A percentile compares a stretch with the other conserved stretches of the same genome.
Conservation (phyloP, 73 alveolate species). For the Paramecium sonneborni region DNA sequence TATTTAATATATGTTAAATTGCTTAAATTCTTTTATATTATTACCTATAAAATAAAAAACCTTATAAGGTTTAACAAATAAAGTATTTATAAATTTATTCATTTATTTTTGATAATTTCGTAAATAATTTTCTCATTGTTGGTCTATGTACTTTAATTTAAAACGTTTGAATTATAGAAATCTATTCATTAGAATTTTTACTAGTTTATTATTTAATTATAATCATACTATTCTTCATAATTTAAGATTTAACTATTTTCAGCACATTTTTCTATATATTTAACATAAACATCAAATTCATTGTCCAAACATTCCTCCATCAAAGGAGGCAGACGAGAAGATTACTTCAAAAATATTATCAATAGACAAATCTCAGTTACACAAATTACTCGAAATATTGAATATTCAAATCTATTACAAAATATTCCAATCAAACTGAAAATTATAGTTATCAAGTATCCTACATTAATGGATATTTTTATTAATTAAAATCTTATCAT, state of each 20-base stretch:
- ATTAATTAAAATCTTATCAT: neutral
- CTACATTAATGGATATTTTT: neutral
- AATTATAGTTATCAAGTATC: neutral
- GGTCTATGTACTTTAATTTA: neutral
- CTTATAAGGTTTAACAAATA: neutral
- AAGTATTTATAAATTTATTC: conserved; percentile 1
- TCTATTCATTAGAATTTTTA: neutral
- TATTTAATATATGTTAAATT: neutral
- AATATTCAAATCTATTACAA: neutral
- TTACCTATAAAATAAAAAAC: conserved; percentile 19
- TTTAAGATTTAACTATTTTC: neutral
- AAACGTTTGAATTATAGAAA: neutral
- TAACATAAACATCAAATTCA: neutral
- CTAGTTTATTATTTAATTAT: neutral
- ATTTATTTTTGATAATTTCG: neutral
- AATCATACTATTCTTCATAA: neutral
- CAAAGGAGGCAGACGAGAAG: neutral
- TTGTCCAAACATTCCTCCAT: neutral
- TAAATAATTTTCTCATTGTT: neutral
- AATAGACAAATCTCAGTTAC: neutral
- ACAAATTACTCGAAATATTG: neutral
- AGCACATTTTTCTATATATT: neutral
- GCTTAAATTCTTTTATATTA: neutral
- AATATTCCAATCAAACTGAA: neutral
- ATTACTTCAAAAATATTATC: neutral